Percentiles rank a stretch among this genome's conserved stretches.
Evolutionary conservation across 1,284 basidiomycete species (phyloP).

Genomic region (Puccinia novopanici): DNA sequence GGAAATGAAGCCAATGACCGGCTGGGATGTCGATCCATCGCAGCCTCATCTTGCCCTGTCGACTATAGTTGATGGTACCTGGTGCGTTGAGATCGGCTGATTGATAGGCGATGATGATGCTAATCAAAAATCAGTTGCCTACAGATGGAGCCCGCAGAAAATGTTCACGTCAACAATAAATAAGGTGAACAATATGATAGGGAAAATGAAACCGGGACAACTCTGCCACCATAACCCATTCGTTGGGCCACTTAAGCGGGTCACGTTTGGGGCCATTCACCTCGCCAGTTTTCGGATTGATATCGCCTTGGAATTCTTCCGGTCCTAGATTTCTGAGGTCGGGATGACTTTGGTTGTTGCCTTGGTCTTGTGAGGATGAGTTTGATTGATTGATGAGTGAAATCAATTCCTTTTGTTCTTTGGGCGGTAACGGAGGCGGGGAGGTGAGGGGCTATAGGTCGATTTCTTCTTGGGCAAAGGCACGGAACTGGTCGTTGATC

Average conservation of each 20-base stretch:
- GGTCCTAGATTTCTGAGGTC: slow-evolving; percentile 58
- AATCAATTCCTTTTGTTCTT: slow-evolving; percentile 61
- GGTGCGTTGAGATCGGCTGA: too few relatives aligned
- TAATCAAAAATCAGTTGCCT: slow-evolving; percentile 21
- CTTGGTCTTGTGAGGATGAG: slow-evolving; percentile 36
- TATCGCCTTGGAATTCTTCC: slow-evolving; percentile 64
- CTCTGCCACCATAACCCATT: slow-evolving; percentile 59
- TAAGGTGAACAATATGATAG: too few relatives aligned
- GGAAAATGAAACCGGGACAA: too few relatives aligned
- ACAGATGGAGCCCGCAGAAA: too few relatives aligned
- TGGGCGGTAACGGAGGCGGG: slow-evolving; percentile 59
- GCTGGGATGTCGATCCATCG: too few relatives aligned
- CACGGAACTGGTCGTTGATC: not conserved
- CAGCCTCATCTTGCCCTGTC: too few relatives aligned
- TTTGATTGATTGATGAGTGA: slow-evolving; percentile 57
- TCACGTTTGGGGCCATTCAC: slow-evolving; percentile 65
- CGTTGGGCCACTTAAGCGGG: slow-evolving; percentile 61
- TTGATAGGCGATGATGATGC: not conserved
- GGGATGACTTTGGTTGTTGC: slow-evolving; percentile 57
- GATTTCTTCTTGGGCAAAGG: not conserved
- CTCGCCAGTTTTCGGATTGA: slow-evolving; percentile 65
- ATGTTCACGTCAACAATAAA: too few relatives aligned
- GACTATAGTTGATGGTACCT: too few relatives aligned
- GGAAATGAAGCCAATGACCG: too few relatives aligned
- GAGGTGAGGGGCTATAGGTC: slow-evolving; percentile 53